Evolutionary conservation across 441 rosid genomes (phyloP), one percentile per base, ranked within the genome.

Genomic region (Gossypium laxum): DNA sequence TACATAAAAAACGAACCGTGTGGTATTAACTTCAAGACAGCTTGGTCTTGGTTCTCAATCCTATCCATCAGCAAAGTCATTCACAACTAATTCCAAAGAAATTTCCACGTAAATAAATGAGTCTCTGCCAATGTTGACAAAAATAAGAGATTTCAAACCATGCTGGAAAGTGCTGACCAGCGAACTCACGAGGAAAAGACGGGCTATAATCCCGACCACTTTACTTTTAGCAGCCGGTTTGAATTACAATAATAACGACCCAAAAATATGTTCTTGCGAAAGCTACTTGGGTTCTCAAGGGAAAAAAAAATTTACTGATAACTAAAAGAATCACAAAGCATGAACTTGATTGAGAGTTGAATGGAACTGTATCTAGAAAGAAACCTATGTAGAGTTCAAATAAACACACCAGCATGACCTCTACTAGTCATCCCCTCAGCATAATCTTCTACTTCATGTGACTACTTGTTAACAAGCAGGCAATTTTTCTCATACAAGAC

Each of bases 341-440:
- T 66, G 58, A 24, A 26, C 41, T 66, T 24, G 38, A 66, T 14
- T 24, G 43, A 47, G 17, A 60, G 66, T 60, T 60, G 14, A 60
- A 32, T 32, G 5, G 3, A 61, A 34, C 12, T 5, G 26, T 8
- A 32, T 61, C 48, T 17, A 32, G 8, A 61, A 34, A 8, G 67
- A 34, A 26, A 48, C 70, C 28, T 66, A 66, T 1, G 10, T 22
- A 24, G 30, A 28, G 26, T 28, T 4, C 5, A 28, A 28, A 28
- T 28, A 26, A 51, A 95, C 69, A 92, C 99, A 80, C 92, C 99
- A 41, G 98, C 74, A 82, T 92, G 98, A 79, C 92, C 99, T 64
- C 86, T 79, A n/a, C 98, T 96, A 77, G 99, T 95, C 99, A 95
- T 95, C 52, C 99, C 99, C 83, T 95, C 99, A 58, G 30, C 5